Evolutionary conservation across 495 filamentous ascomycete genomes (phyloP).

Genomic region (Annulohypoxylon bovei): DNA sequence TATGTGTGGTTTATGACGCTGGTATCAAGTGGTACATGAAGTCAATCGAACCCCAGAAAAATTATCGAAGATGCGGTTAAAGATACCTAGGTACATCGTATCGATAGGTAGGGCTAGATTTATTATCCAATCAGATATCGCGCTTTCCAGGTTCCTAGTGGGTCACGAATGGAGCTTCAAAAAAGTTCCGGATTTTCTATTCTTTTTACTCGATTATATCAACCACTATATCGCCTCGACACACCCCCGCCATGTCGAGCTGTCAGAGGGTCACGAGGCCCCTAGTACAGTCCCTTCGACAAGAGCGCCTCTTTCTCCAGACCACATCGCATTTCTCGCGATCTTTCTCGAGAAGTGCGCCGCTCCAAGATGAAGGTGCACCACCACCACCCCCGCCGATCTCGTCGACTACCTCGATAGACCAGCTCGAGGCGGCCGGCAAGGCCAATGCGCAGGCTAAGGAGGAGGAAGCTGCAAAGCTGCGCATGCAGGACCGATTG

Average conservation of each 20-base stretch:
- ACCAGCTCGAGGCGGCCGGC: slow-evolving; percentile 5
- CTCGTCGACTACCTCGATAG: slow-evolving; percentile 8
- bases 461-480: neutral
- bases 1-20: neutral
- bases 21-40: slow-evolving; percentile 8
- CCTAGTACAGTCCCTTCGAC: slow-evolving; percentile 70
- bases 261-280: slow-evolving; percentile 75
- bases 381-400: slow-evolving; percentile 43
- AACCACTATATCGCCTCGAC: slow-evolving; percentile 4
- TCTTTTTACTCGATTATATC: neutral
- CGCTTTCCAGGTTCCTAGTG: slow-evolving; percentile 16
- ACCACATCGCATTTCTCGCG: slow-evolving; percentile 52
- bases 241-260: slow-evolving; percentile 66
- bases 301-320: slow-evolving; percentile 47
- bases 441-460: neutral
- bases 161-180: slow-evolving; percentile 23
- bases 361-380: slow-evolving; percentile 52
- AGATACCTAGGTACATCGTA: slow-evolving; percentile 26
- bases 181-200: slow-evolving; percentile 28
- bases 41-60: slow-evolving; percentile 40
- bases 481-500: slow-evolving; percentile 39
- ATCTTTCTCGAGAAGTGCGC: slow-evolving; percentile 56
- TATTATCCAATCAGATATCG: slow-evolving; percentile 8
- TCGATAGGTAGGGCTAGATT: slow-evolving; percentile 14
- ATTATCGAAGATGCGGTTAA: slow-evolving; percentile 32